Base-by-base conservation (phyloP, 2,329 filamentous ascomycete species). In the Sarocladiaceae sp. region DNA sequence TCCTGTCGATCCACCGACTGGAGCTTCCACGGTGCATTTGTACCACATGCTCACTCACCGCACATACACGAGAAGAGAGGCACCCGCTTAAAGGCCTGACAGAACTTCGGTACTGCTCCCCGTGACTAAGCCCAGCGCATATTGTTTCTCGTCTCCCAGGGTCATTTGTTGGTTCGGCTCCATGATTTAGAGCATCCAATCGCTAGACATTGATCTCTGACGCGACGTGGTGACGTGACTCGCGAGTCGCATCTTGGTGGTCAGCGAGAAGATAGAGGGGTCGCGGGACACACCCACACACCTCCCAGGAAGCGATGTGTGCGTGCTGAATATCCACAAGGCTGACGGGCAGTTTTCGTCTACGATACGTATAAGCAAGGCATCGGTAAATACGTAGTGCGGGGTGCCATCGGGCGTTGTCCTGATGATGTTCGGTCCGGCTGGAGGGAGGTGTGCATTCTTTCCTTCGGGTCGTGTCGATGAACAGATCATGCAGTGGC, bases 61-160 rank as follows among this genome's bases (percentile, higher is more conserved):
- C n/a, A n/a, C 18, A 17, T 37, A 31, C 29, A 15, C 29, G 8
- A n/a, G n/a, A n/a, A n/a, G n/a, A n/a, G n/a, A n/a, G n/a, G n/a
- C n/a, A n/a, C n/a, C n/a, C n/a, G n/a, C n/a, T n/a, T n/a, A 15
- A 44, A 28, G 7, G 13, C 15, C 3, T 7, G 6, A 15, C 4
- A 22, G 17, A 26, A 6, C 15, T 15, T n/a, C 17, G 23, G 4
- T 15, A n/a, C n/a, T n/a, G 12, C 5, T 25, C 15, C 40, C 17
- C 44, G 26, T 48, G 44, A 48, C 44, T 48, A 31, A 48, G 44
- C 44, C 23, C 44, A 48, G 15, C 44, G 25, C 44, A 33, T 33
- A 11, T 12, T 10, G 22, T 28, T 12, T 10, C 20, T 20, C 5
- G 18, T 33, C 22, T 20, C 18, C 37, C 22, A 28, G 7, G 10